phyloP scores from a whole-genome alignment of 1,284 basidiomycete genomes.

The Mycena sp. region DNA sequence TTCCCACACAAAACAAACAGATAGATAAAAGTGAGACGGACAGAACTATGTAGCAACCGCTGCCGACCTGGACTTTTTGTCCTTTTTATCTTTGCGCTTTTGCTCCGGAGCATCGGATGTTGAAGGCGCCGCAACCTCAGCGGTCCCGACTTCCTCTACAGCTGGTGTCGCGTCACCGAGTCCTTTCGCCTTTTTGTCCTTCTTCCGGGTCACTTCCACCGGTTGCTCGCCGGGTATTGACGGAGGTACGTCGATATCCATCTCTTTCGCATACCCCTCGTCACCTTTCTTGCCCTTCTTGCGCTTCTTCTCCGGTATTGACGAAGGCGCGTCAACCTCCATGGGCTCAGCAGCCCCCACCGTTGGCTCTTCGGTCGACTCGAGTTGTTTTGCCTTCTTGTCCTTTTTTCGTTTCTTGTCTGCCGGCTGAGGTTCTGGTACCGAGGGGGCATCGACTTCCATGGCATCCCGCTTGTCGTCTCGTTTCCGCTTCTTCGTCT shows the following conservation, averaged over 20 bases:
- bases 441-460: constrained; percentile 1
- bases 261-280: constrained; percentile 10
- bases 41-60: constrained; percentile 14
- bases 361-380: background rate
- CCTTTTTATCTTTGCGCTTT: constrained; percentile 31
- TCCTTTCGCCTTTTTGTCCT: constrained; percentile 33
- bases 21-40: background rate
- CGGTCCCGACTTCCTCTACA: background rate
- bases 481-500: constrained; percentile 18
- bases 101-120: constrained; percentile 4
- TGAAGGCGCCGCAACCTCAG: background rate
- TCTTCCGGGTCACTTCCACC: constrained; percentile 27
- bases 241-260: constrained; percentile 14
- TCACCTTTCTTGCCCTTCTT: constrained; percentile 28
- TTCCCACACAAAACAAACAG: background rate
- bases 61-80: constrained; percentile 23
- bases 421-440: constrained; percentile 5
- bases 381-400: constrained; percentile 13
- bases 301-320: constrained; percentile 15
- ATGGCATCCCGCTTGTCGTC: constrained; percentile 9
- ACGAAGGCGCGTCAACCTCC: constrained; percentile 9
- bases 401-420: constrained; percentile 34
- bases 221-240: constrained; percentile 18
- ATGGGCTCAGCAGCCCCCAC: constrained; percentile 18
- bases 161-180: too few species aligned